Evolutionary conservation across 2,329 filamentous ascomycete species (phyloP), one percentile per base, ranked within the genome.

Genomic region (Talaromyces sp.): DNA sequence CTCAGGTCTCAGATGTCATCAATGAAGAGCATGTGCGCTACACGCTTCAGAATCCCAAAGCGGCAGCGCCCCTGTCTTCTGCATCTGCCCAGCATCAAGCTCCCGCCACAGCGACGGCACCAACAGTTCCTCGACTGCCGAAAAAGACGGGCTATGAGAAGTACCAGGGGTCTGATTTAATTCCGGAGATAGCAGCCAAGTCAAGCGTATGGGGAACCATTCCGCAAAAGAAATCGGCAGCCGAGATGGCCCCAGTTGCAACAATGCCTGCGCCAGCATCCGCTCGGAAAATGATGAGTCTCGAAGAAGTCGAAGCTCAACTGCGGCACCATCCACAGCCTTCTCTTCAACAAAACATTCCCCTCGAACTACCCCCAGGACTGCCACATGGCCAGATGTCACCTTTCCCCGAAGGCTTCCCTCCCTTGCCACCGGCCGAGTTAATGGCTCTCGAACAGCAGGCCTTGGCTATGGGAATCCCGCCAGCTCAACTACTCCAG

Each of bases 261-360:
- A 62, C 66, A 48, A 53, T 52, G 31, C 59, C 66, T 54, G 67
- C 70, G n/a, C 73, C 78, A 53, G 67, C 70, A n/a, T 73, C 78
- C 53, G 68, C 82, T 48, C 86, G 87, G 69, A 97, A 92, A 79
- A 88, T 97, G 77, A 88, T 99, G 89, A 97, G 91, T 69, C 75
- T 99, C 69, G 94, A 97, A 73, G 94, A 99, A 78, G 92, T 99
- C 21, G 94, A 99, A 77, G 93, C 93, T 58, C 88, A 91, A 65
- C 92, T 99, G 88, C 86, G 90, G 62, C 82, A 84, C 35, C 88
- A 92, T 66, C 64, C 70, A 60, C 53, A 65, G 56, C 60, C 65
- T 58, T 43, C 64, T 26, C 52, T 57, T 21, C 60, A 59, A 4
- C 56, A 31, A 21, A 48, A 29, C 24, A 35, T 54, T 1, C 50